Evolutionary conservation across 2,329 filamentous ascomycete species (phyloP).

Genomic region (Colletotrichum orbiculare): DNA sequence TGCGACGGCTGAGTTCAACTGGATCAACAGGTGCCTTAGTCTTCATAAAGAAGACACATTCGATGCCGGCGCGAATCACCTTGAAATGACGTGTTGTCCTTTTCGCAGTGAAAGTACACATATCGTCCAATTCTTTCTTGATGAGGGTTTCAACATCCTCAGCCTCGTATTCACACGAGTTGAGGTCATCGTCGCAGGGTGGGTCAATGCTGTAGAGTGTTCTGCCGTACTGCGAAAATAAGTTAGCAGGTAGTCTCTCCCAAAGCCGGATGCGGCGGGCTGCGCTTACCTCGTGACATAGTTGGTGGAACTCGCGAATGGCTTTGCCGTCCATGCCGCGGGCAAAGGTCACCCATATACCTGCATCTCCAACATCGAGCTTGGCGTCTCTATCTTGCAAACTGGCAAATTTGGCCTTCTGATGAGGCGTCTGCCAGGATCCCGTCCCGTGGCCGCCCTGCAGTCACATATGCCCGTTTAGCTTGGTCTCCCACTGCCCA

Average conservation of each 20-base stretch:
- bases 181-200: slow-evolving; percentile 43
- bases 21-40: slow-evolving; percentile 67
- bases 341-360: slow-evolving; percentile 83
- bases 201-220: slow-evolving; percentile 65
- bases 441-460: slow-evolving; percentile 51
- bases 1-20: slow-evolving; percentile 61
- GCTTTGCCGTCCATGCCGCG: slow-evolving; percentile 78
- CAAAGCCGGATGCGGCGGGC: no score
- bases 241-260: not conserved
- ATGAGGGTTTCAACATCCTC: slow-evolving; percentile 81
- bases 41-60: slow-evolving; percentile 73
- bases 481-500: not conserved
- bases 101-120: slow-evolving; percentile 56
- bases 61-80: slow-evolving; percentile 65
- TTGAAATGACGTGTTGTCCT: slow-evolving; percentile 61
- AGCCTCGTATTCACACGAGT: slow-evolving; percentile 52
- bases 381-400: slow-evolving; percentile 54
- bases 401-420: slow-evolving; percentile 60
- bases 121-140: slow-evolving; percentile 73
- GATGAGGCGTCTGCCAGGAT: slow-evolving; percentile 71
- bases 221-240: slow-evolving; percentile 70
- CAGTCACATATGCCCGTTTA: not conserved
- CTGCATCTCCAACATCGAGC: slow-evolving; percentile 75
- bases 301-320: slow-evolving; percentile 71
- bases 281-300: slow-evolving; percentile 72